Conservation (phyloP, 2,329 filamentous ascomycete species). For the Dendrostoma leiphaemia region DNA sequence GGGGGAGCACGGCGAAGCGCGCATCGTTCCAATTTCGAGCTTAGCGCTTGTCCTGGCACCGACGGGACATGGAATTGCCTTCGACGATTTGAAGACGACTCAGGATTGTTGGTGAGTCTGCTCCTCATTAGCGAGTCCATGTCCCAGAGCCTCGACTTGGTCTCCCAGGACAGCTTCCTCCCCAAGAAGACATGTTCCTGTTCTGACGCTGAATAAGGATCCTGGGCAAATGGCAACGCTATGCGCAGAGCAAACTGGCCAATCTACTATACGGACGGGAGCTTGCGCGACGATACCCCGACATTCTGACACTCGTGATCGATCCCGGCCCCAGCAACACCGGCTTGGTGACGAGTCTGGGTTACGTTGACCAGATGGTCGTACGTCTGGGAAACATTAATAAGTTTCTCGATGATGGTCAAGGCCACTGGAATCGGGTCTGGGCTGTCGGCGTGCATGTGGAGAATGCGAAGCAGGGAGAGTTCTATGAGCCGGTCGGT, state of each 20-base stretch:
- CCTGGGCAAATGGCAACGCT: constrained; percentile 22
- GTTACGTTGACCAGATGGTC: constrained; percentile 13
- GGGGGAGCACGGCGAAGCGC: constrained; percentile 8
- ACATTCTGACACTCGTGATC: constrained; percentile 25
- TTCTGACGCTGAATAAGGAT: too few species aligned
- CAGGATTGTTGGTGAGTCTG: constrained; percentile 22
- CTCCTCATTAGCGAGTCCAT: too few species aligned
- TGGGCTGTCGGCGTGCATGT: constrained; percentile 37
- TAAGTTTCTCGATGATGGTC: constrained; percentile 15
- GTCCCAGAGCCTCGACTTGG: too few species aligned
- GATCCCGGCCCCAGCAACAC: constrained; percentile 28
- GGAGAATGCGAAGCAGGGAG: constrained; percentile 27
- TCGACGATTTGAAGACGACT: constrained; percentile 27
- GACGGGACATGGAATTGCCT: constrained; percentile 12
- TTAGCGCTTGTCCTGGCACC: constrained; percentile 3
- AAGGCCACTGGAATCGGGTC: constrained; percentile 31
- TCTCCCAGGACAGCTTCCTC: too few species aligned
- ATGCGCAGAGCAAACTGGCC: constrained; percentile 31
- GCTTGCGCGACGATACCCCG: constrained; percentile 24
- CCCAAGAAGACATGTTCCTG: too few species aligned
- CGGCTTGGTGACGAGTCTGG: constrained; percentile 5
- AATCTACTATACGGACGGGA: constrained; percentile 28
- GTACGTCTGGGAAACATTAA: constrained; percentile 3
- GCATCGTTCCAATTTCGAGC: constrained; percentile 8
- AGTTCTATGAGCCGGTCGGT: constrained; percentile 36